A percentile compares a stretch with the other conserved stretches of the same genome.
Evolutionary conservation across 2,329 filamentous ascomycete species (phyloP).

Genomic region (Rutstroemia sydowiana): DNA sequence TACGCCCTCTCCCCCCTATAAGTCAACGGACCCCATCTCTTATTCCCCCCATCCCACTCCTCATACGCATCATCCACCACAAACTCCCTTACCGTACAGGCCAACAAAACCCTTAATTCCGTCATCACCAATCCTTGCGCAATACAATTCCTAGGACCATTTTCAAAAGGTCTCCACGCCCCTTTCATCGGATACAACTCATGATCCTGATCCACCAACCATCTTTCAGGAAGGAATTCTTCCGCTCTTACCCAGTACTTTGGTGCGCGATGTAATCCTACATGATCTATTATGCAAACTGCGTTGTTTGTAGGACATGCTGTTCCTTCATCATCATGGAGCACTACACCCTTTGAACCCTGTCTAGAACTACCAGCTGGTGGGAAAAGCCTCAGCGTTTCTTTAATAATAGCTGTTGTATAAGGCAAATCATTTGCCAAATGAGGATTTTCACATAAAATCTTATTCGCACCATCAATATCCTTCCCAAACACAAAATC

Average conservation of each 20-base stretch:
- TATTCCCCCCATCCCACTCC: neutral
- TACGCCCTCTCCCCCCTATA: neutral
- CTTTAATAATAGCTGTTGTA: constrained; percentile 20
- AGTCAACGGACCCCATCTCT: neutral
- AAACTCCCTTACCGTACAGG: constrained; percentile 26
- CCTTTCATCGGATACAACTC: constrained; percentile 11
- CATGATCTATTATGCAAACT: neutral
- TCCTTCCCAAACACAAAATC: constrained; percentile 17
- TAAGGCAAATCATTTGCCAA: constrained; percentile 16
- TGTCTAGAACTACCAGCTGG: neutral
- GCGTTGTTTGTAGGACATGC: neutral
- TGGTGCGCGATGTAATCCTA: neutral
- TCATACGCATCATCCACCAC: neutral
- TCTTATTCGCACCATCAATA: neutral
- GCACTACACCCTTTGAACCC: neutral
- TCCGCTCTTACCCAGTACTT: constrained; percentile 35
- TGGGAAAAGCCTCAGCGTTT: neutral
- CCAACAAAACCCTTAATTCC: constrained; percentile 41
- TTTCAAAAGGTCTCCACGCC: constrained; percentile 1
- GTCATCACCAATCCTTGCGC: constrained; percentile 42
- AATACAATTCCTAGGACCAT: constrained; percentile 1
- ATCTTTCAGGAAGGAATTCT: constrained; percentile 42
- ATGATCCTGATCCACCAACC: constrained; percentile 32
- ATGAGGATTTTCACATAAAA: constrained; percentile 10
- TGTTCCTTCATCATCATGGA: neutral